Evolutionary conservation across 2,329 filamentous ascomycete species (phyloP).

Genomic region (Sporothrix phasma): DNA sequence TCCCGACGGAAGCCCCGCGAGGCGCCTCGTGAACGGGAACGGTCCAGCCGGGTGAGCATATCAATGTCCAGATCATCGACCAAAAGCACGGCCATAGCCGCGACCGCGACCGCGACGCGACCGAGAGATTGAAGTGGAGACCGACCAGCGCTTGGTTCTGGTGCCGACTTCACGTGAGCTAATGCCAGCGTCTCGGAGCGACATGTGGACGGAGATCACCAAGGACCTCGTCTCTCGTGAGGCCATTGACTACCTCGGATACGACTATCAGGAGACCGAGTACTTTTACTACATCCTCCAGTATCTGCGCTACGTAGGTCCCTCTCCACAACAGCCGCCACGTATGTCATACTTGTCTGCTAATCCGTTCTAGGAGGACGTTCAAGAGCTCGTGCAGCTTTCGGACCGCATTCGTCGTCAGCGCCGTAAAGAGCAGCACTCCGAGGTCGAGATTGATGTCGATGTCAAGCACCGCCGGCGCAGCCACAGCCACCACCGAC

Average conservation of each 20-base stretch:
- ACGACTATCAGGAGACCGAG: constrained; percentile 84
- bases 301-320: constrained; percentile 73
- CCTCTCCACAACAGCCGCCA: too few relatives aligned
- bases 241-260: constrained; percentile 74
- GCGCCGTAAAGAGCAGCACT: constrained; percentile 35
- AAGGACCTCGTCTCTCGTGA: constrained; percentile 83
- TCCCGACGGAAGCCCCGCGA: constrained; percentile 18
- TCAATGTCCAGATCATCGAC: constrained; percentile 39
- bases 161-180: constrained; percentile 27
- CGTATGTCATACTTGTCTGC: constrained; percentile 15
- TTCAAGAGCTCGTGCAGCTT: constrained; percentile 70
- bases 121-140: constrained; percentile 43
- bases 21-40: constrained; percentile 22
- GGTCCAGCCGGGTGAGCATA: constrained; percentile 25
- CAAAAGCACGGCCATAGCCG: constrained; percentile 30
- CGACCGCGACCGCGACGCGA: constrained; percentile 37
- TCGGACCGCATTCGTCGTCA: constrained; percentile 69
- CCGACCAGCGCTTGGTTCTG: constrained; percentile 38
- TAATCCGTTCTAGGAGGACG: constrained; percentile 62
- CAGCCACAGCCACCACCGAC: constrained; percentile 20
- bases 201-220: constrained; percentile 95
- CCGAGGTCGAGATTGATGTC: constrained; percentile 35
- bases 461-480: constrained; percentile 33
- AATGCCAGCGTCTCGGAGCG: constrained; percentile 39
- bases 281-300: constrained; percentile 88